Conservation (phyloP, 495 filamentous ascomycete species). For the Sphaerosporella brunnea region DNA sequence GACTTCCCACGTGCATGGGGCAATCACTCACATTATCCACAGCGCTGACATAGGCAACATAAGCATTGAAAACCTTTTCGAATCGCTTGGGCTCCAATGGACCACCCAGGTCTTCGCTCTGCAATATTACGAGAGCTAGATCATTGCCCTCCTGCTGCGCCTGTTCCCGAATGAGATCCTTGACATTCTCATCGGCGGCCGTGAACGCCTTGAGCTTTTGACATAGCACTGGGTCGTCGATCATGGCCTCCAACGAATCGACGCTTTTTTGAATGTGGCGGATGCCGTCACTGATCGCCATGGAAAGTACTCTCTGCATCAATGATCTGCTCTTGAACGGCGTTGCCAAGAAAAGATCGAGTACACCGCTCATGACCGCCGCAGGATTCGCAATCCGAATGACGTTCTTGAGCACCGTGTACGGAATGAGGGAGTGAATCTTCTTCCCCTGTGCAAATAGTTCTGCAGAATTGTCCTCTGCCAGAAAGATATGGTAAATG, state of each 20-base stretch:
- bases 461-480: conserved; percentile 93
- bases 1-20: conserved; percentile 4
- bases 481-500: conserved; percentile 90
- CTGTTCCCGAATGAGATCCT: conserved; percentile 54
- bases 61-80: conserved; percentile 73
- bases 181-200: conserved; percentile 52
- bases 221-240: conserved; percentile 62
- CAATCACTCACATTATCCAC: conserved; percentile 54
- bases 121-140: conserved; percentile 63
- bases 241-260: conserved; percentile 51
- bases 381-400: conserved; percentile 93
- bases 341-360: conserved; percentile 89
- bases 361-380: conserved; percentile 77
- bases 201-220: conserved; percentile 65
- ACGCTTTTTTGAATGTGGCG: conserved; percentile 66
- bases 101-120: conserved; percentile 52
- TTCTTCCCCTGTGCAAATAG: conserved; percentile 82
- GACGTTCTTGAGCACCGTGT: conserved; percentile 83
- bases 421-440: conserved; percentile 86
- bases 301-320: conserved; percentile 78
- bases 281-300: conserved; percentile 85
- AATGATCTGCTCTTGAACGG: conserved; percentile 79
- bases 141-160: conserved; percentile 55
- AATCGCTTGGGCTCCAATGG: conserved; percentile 55
- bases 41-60: conserved; percentile 89